These are phyloP conservation scores for Thraustotheca clavata DNA, from an alignment of 352 stramenopile genomes.

Conservation along the genomic window DNA sequence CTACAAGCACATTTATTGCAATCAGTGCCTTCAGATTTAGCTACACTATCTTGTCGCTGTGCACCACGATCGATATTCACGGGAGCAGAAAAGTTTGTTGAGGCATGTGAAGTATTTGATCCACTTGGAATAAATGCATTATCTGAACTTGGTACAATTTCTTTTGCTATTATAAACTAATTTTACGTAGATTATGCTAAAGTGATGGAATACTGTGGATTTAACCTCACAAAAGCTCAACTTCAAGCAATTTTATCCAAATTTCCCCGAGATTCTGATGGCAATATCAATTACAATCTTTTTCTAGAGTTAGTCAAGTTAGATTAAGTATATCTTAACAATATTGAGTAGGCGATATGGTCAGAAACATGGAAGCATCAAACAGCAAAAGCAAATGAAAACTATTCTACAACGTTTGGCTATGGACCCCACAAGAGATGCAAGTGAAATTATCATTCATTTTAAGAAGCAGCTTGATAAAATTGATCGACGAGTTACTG, in stretches of 20 bases:
- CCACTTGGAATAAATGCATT: constrained; percentile 29
- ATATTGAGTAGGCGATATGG: constrained; percentile 1
- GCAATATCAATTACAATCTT: constrained; percentile 31
- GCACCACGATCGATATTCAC: constrained; percentile 37
- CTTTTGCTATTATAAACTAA: not conserved
- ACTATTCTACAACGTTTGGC: constrained; percentile 2
- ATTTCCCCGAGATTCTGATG: constrained; percentile 31
- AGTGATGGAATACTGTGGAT: constrained; percentile 28
- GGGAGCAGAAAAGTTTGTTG: constrained; percentile 45
- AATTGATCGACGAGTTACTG: constrained; percentile 8
- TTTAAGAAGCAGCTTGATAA: constrained; percentile 12
- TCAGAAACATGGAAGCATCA: constrained; percentile 1
- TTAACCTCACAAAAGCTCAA: constrained; percentile 26
- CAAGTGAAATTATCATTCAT: not conserved
- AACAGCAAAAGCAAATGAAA: constrained; percentile 13
- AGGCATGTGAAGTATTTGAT: constrained; percentile 36
- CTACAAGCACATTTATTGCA: constrained; percentile 35
- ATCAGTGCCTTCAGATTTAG: not conserved
- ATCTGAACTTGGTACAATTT: constrained; percentile 34
- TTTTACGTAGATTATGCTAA: constrained; percentile 30
- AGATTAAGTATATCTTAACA: not conserved
- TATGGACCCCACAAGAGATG: constrained; percentile 2
- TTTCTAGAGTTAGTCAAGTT: constrained; percentile 41
- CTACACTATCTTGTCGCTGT: constrained; percentile 4
- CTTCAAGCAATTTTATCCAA: constrained; percentile 40